Base-by-base conservation (phyloP, 1,284 basidiomycete genomes). In the Puccinia polysora region DNA sequence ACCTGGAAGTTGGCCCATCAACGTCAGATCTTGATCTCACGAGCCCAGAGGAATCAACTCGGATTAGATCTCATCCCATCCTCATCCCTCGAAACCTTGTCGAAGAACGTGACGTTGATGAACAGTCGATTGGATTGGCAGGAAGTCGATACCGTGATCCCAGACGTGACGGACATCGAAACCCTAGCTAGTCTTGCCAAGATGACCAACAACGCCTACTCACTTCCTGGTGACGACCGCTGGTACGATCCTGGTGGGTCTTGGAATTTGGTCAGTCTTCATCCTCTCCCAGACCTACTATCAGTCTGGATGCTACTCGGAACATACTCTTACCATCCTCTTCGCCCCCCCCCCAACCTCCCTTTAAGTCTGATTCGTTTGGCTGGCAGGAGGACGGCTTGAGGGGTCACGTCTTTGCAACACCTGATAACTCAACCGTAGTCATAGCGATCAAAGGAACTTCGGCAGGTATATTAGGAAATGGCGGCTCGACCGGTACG, bases 381-480 rank as follows among this genome's bases (percentile, higher is more conserved):
- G 95, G 95, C 4, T 98, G 94, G 94, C 89, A 91, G 77, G 85
- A 87, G 0, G 88, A 89, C 74, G 92, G 92, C 0, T 86, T 97
- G 73, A 85, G 95, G 2, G 95, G 95, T 0, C 90, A 97, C 78
- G 86, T 98, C 18, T 83, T 82, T 69, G 78, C 79, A 12, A 78
- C 78, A 7, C 74, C 76, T 43, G 88, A 90, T 78, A 96, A 97
- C 78, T 84, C 84, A 38, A 95, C 91, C 0, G 85, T 97, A 53
- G 85, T 97, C 12, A 84, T 97, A 15, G 86, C 91, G 14, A 89
- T 97, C 83, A 98, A 98, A 81, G 95, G 95, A 47, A 97, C 94
- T 0, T 91, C 90, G 10, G 86, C 90, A 0, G 86, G 86, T 4
- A 75, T 89, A 18, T 84, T 95, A 56, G 89, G 90, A 4, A 77